These are phyloP conservation scores for Colletotrichum cereale DNA, from an alignment of 2,329 filamentous ascomycete species.

Conservation along the genomic window DNA sequence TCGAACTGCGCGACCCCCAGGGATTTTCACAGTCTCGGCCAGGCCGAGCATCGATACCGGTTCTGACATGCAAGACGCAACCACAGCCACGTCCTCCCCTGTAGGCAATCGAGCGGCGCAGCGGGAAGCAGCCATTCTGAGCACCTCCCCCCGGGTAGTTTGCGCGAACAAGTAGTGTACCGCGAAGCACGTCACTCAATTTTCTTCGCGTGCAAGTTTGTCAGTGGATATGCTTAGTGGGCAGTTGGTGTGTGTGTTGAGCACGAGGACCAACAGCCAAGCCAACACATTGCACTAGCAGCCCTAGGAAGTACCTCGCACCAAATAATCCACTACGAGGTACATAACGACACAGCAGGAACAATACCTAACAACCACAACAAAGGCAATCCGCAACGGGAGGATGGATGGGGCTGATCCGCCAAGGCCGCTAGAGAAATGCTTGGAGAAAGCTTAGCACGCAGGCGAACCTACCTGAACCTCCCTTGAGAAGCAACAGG, in stretches of 20 bases:
- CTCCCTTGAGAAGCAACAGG: background rate
- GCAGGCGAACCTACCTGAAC: background rate
- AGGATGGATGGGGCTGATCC: background rate
- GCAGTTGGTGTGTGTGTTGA: too few species aligned
- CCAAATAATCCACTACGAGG: too few species aligned
- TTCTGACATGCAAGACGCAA: background rate
- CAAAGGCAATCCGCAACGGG: background rate
- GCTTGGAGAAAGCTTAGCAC: slow-evolving; percentile 18
- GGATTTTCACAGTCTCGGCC: background rate
- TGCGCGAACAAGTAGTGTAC: too few species aligned
- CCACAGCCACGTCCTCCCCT: background rate
- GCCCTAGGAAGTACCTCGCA: too few species aligned
- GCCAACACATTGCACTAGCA: too few species aligned
- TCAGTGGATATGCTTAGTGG: too few species aligned
- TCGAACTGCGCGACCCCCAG: background rate
- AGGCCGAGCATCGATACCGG: background rate
- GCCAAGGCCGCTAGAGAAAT: background rate
- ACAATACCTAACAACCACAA: background rate
- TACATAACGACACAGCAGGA: too few species aligned
- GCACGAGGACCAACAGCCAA: too few species aligned
- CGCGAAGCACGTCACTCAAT: too few species aligned
- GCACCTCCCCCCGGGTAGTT: background rate
- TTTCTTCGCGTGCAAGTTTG: too few species aligned
- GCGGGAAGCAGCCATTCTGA: too few species aligned
- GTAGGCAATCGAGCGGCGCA: background rate